A percentile compares a stretch with the other conserved stretches of the same genome.
phyloP scores from a whole-genome alignment of 768 basidiomycete genomes.

The Auricularia sp. region DNA sequence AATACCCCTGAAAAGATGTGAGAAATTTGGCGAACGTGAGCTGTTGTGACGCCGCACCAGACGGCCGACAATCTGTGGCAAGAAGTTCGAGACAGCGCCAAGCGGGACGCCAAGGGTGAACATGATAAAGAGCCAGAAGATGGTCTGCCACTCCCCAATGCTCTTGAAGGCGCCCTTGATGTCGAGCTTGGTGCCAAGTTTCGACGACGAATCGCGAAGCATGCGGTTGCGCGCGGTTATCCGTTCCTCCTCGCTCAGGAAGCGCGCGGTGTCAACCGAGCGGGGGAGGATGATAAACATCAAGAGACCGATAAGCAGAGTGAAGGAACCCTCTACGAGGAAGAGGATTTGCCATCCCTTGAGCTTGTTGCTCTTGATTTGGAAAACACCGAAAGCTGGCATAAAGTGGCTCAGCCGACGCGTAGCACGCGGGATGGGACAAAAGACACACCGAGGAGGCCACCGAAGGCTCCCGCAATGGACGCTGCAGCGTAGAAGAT shows the following conservation, averaged over 20 bases:
- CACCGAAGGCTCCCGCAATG: conserved; percentile 9
- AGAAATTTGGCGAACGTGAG: not conserved
- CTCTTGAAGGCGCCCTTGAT: conserved; percentile 9
- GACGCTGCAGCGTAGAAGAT: conserved; percentile 34
- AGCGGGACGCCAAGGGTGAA: conserved; percentile 28
- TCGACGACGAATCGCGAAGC: conserved; percentile 13
- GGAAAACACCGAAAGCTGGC: conserved; percentile 40
- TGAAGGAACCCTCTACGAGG: conserved; percentile 37
- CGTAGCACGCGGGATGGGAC: too few relatives aligned
- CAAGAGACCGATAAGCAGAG: conserved; percentile 1
- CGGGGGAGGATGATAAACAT: conserved; percentile 11
- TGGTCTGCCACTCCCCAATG: not conserved
- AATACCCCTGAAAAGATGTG: conserved; percentile 24
- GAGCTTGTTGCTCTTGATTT: conserved; percentile 29
- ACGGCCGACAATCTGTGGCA: conserved; percentile 39
- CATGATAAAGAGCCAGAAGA: conserved; percentile 10
- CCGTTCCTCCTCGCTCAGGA: conserved; percentile 14
- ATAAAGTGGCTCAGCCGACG: too few relatives aligned
- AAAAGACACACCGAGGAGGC: not conserved
- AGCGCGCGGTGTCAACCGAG: conserved; percentile 12
- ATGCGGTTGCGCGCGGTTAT: conserved; percentile 12
- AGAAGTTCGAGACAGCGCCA: conserved; percentile 44
- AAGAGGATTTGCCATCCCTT: conserved; percentile 45
- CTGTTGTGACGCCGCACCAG: conserved; percentile 10
- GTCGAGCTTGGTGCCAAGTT: conserved; percentile 6